Evolutionary conservation across 352 stramenopile genomes (phyloP), one percentile per base, ranked within the genome.

Genomic region (Phytophthora crassamura): DNA sequence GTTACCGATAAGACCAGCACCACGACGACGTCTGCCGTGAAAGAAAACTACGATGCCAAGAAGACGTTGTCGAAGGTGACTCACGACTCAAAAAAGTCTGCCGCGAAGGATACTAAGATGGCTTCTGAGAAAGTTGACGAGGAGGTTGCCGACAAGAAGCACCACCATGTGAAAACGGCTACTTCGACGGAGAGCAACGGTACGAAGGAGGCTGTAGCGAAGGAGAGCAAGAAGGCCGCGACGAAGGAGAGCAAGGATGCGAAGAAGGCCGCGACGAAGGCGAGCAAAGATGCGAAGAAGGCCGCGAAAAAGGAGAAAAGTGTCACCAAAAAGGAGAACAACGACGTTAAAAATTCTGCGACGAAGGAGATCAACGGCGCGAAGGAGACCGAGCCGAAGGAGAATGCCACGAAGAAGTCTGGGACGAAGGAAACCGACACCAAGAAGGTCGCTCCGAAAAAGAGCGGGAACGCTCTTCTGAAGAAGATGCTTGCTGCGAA

Each of bases 401-500:
- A 16, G 25, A 56, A 55, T n/a, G 25, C 41, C 4, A 10, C 3
- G 32, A 61, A 56, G 20, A 50, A 66, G n/a, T n/a, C n/a, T n/a
- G n/a, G n/a, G n/a, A n/a, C n/a, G 10, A 41, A 67, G 36, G 65
- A 55, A 15, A 39, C n/a, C 8, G 53, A 47, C 18, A n/a, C 60
- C 18, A 72, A 74, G 41, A 73, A 75, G 50, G 20, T 30, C 28
- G n/a, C 12, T 12, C 32, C 61, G 12, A 75, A 69, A 38, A 78
- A 73, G 36, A 78, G 70, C 28, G 61, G 49, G 22, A 78, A 78
- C 45, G 66, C 46, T 54, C 36, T 78, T 0, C 22, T 78, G 35
- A 63, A 73, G 35, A 62, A 73, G 32, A 78, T 78, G 70, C 53
- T 63, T 43, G 70, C 66, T 8, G 66, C 61, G n/a, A 75, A 75